Evolutionary conservation across 495 filamentous ascomycete genomes (phyloP).

Genomic region (Amphirosellinia nigrospora): DNA sequence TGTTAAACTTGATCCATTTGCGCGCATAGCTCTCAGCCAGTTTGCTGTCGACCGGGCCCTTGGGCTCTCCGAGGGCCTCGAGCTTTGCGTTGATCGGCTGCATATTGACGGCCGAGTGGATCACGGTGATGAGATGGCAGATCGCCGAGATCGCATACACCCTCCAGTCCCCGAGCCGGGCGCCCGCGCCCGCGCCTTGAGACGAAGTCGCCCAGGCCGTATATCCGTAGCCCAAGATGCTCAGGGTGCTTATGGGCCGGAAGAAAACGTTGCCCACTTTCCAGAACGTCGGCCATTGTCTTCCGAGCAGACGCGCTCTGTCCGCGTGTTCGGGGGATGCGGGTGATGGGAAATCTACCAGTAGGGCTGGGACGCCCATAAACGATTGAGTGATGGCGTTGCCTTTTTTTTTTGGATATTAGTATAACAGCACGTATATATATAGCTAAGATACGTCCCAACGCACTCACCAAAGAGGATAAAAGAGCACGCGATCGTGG

Average conservation of each 20-base stretch:
- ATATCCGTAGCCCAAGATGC: slow-evolving; percentile 54
- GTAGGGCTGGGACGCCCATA: slow-evolving; percentile 55
- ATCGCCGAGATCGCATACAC: slow-evolving; percentile 46
- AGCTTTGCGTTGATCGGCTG: slow-evolving; percentile 57
- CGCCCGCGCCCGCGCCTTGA: slow-evolving; percentile 23
- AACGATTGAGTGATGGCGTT: slow-evolving; percentile 60
- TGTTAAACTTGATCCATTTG: slow-evolving; percentile 46
- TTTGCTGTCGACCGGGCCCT: slow-evolving; percentile 37
- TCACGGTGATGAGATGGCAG: slow-evolving; percentile 51
- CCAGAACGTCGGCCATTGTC: slow-evolving; percentile 58
- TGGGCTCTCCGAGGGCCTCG: slow-evolving; percentile 42
- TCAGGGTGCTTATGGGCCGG: slow-evolving; percentile 54
- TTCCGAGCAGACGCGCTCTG: slow-evolving; percentile 49
- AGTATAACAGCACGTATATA: not conserved
- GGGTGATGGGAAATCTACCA: slow-evolving; percentile 53
- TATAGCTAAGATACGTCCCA: not conserved
- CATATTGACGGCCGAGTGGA: slow-evolving; percentile 57
- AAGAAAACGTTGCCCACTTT: slow-evolving; percentile 55
- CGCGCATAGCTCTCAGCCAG: slow-evolving; percentile 47
- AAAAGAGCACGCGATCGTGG: slow-evolving; percentile 50
- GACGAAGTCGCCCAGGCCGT: slow-evolving; percentile 37
- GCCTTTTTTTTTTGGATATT: slow-evolving; percentile 34
- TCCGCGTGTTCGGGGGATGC: slow-evolving; percentile 44
- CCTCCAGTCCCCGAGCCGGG: slow-evolving; percentile 46
- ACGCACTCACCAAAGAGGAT: slow-evolving; percentile 49